Base-by-base conservation (phyloP, 805 yeast genomes). In the Metschnikowia henanensis region DNA sequence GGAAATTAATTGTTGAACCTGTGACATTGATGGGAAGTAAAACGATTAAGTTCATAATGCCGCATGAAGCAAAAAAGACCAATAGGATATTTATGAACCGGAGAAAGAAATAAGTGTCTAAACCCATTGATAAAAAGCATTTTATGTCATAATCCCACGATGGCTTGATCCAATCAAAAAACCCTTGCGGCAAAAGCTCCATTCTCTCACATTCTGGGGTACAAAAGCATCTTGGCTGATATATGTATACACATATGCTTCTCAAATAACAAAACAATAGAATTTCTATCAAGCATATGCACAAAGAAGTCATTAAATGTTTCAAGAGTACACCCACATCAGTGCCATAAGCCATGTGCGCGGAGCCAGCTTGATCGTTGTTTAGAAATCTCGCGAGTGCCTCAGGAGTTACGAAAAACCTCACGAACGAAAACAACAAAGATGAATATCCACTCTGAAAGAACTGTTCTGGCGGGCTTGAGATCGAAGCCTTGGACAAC, bases 81-180 rank as follows among this genome's bases (percentile, higher is more conserved):
- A 79, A 56, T 9, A 85, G 55, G 4, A 83, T 64, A 37, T 68
- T 60, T 35, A 88, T 56, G 53, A 76, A 87, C 38, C 96, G 61
- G 2, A 87, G 54, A 50, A 87, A 83, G 56, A 84, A 82, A 58
- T 84, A 87, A 0, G 90, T 81, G 60, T 89, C 96, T 6, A 87
- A 58, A 0, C 96, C 95, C 47, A 76, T 63, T 1, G 68, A 61
- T 21, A 72, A 57, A 52, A 79, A 82, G 22, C 67, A 64, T 7
- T 69, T 66, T 5, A 78, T 64, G 1, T 72, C 70, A 17, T 62
- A 57, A 7, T 56, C 48, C 22, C 78, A 41, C 0, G 76, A 66
- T 0, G 79, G 76, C 4, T 54, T 34, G 1, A 83, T 48, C 92
- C 92, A 87, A 4, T 70, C 70, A 22, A 82, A 68, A n/a, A 76